phyloP scores from a whole-genome alignment of 2,329 filamentous ascomycete species.

The Paraphaeosphaeria minitans region DNA sequence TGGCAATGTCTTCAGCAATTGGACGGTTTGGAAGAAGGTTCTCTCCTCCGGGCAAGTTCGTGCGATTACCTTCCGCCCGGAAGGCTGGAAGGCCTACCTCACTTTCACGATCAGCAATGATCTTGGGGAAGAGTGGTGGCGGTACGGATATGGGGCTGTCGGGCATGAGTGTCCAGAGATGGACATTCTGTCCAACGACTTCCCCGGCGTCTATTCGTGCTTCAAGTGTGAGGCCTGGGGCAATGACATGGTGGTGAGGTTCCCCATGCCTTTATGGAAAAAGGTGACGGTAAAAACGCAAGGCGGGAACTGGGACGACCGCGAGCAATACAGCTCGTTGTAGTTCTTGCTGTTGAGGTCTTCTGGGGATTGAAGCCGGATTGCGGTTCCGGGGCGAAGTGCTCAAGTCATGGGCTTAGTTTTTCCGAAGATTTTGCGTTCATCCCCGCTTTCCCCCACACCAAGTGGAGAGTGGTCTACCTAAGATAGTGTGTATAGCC shows the following conservation, averaged over 20 bases:
- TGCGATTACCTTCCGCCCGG: background rate
- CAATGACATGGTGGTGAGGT: background rate
- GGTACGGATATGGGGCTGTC: background rate
- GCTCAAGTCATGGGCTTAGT: background rate
- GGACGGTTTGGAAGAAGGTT: background rate
- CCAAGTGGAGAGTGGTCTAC: background rate
- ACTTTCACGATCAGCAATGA: background rate
- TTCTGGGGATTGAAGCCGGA: too few species aligned
- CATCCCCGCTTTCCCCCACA: constrained; percentile 5
- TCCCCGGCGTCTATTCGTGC: background rate
- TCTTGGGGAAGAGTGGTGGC: background rate
- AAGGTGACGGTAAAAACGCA: background rate
- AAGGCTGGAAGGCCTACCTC: background rate
- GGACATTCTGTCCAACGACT: background rate
- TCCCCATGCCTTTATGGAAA: background rate
- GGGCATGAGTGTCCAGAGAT: background rate
- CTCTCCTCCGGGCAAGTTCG: background rate
- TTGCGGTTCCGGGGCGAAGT: background rate
- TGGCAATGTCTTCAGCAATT: background rate
- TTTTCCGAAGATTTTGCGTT: constrained; percentile 3
- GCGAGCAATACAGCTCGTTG: background rate
- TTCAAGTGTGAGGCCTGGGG: background rate
- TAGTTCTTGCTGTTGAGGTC: background rate
- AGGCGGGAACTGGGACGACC: background rate
- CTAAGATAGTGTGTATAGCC: background rate